Evolutionary conservation across 192 early-diverging fungal genomes (phyloP).

Genomic region (Chytriomyces hyalinus): DNA sequence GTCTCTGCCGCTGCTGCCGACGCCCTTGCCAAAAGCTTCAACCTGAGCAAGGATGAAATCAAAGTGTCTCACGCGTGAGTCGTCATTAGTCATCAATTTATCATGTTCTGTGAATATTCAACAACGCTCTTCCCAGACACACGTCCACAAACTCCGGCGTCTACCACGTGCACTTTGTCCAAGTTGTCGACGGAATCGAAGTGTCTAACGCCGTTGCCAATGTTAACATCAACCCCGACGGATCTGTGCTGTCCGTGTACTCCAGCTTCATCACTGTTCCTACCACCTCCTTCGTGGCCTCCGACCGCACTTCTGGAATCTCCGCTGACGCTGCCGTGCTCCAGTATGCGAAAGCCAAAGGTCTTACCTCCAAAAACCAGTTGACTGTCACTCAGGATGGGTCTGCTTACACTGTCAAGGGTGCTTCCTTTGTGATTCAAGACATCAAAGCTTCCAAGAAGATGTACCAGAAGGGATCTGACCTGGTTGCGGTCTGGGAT

Average conservation of each 20-base stretch:
- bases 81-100: too few species aligned
- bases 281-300: not conserved
- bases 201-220: conserved; percentile 21
- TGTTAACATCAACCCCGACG: conserved; percentile 4
- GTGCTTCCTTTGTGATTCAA: conserved; percentile 8
- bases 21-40: too few species aligned
- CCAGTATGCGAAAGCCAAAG: not conserved
- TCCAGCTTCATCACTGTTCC: not conserved
- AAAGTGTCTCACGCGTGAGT: too few species aligned
- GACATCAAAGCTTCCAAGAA: conserved; percentile 20
- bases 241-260: not conserved
- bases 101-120: too few species aligned
- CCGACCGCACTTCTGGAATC: not conserved
- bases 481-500: conserved; percentile 26
- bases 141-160: not conserved
- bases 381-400: conserved; percentile 1
- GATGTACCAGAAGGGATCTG: conserved; percentile 21
- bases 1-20: too few species aligned
- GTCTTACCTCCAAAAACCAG: conserved; percentile 1
- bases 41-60: too few species aligned
- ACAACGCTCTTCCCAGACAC: too few species aligned
- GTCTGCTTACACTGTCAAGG: not conserved
- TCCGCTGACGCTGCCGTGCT: conserved; percentile 10
- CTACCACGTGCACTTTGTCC: conserved; percentile 1
- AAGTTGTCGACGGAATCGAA: conserved; percentile 12